Conservation (phyloP, 2,329 filamentous ascomycete species). For the Diaporthe citrichinensis region DNA sequence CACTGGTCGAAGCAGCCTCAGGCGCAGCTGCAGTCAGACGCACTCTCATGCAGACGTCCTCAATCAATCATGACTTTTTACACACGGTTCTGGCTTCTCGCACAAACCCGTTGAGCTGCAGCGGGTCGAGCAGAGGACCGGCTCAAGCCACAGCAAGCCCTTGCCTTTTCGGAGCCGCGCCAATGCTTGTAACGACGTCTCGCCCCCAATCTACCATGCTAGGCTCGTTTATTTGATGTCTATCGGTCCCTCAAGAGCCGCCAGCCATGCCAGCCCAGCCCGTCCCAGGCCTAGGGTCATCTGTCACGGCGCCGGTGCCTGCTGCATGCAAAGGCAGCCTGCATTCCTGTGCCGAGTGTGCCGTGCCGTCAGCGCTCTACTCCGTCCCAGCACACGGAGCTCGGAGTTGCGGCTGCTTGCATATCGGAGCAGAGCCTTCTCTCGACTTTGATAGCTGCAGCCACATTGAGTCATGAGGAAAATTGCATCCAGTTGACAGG, state of each 20-base stretch:
- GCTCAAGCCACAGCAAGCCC: not conserved
- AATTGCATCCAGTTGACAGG: conserved; percentile 14
- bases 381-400: not conserved
- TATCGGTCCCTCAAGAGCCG: not conserved
- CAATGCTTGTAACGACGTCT: not conserved
- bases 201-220: not conserved
- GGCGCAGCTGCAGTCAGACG: conserved; percentile 1
- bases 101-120: not conserved
- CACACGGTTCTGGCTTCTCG: not conserved
- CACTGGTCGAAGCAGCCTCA: not conserved
- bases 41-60: not conserved
- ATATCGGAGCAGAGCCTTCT: not conserved
- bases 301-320: not conserved
- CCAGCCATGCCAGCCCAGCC: not conserved
- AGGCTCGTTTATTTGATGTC: not conserved
- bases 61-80: not conserved
- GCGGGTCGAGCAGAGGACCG: not conserved
- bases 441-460: conserved; percentile 2
- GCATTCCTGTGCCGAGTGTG: conserved; percentile 5
- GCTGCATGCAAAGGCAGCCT: not conserved
- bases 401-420: conserved; percentile 15
- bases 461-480: not conserved
- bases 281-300: not conserved
- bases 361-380: not conserved
- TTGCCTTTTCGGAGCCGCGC: conserved; percentile 1